These are phyloP conservation scores for Yamadazyma takamatsuzukensis DNA, from an alignment of 805 yeast genomes.

Conservation along the genomic window DNA sequence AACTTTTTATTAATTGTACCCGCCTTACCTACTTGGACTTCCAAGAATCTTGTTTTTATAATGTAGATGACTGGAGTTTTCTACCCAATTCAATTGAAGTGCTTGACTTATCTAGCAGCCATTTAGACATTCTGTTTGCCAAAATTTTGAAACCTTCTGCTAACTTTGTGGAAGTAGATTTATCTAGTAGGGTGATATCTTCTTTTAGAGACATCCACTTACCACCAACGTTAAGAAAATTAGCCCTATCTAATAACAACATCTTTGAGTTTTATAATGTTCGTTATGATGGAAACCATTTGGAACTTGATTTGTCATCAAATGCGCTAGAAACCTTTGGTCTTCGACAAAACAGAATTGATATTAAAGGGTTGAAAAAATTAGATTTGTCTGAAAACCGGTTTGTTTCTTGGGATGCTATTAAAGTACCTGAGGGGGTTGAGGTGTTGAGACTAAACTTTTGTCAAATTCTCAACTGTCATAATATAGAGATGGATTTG, in stretches of 20 bases:
- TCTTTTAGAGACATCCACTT: slow-evolving; percentile 13
- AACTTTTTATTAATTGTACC: slow-evolving; percentile 11
- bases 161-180: slow-evolving; percentile 14
- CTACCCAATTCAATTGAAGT: slow-evolving; percentile 15
- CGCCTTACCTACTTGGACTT: slow-evolving; percentile 11
- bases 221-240: slow-evolving; percentile 13
- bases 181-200: slow-evolving; percentile 19
- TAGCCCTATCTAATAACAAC: slow-evolving; percentile 15
- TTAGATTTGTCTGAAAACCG: slow-evolving; percentile 15
- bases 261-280: slow-evolving; percentile 13
- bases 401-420: slow-evolving; percentile 8
- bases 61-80: slow-evolving; percentile 20
- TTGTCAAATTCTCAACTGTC: too few relatives aligned
- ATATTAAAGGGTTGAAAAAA: slow-evolving; percentile 4
- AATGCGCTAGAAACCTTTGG: background rate
- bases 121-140: slow-evolving; percentile 15
- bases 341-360: background rate
- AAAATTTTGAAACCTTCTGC: slow-evolving; percentile 16
- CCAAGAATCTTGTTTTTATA: slow-evolving; percentile 18
- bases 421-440: background rate
- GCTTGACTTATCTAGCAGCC: slow-evolving; percentile 17
- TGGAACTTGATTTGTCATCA: too few relatives aligned
- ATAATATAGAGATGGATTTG: background rate
- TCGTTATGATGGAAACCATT: slow-evolving; percentile 10
- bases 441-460: too few relatives aligned